phyloP scores from a whole-genome alignment of 345 rosid species.

The Mercurialis annua region DNA sequence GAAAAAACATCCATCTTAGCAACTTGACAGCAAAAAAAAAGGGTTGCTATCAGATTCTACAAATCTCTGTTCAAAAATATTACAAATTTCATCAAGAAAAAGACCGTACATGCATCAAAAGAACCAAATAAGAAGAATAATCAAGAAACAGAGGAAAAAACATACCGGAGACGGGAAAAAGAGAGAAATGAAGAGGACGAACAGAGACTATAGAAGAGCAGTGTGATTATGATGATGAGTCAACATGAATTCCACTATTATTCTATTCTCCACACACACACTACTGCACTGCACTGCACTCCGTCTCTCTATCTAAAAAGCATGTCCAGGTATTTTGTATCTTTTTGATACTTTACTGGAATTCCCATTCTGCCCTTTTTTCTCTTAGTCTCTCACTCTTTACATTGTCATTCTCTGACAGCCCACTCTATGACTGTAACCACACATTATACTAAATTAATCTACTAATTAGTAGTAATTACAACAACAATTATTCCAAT shows the following conservation, averaged over 20 bases:
- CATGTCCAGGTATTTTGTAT: slow-evolving; percentile 34
- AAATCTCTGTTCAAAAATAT: slow-evolving; percentile 5
- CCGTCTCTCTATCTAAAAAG: slow-evolving; percentile 21
- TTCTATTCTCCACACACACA: too few species aligned
- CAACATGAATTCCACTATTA: slow-evolving; percentile 44
- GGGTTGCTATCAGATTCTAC: slow-evolving; percentile 20
- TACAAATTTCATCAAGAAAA: slow-evolving; percentile 13
- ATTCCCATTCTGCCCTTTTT: slow-evolving; percentile 25
- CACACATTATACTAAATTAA: too few species aligned
- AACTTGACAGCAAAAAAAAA: slow-evolving; percentile 10
- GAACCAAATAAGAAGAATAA: background rate
- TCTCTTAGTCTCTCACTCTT: slow-evolving; percentile 2
- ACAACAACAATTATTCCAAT: too few species aligned
- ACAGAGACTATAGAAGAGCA: slow-evolving; percentile 13
- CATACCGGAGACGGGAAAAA: slow-evolving; percentile 23
- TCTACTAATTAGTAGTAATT: too few species aligned
- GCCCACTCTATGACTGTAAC: too few species aligned
- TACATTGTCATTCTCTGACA: background rate
- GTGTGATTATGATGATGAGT: slow-evolving; percentile 34
- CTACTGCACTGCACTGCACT: too few species aligned
- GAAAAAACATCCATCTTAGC: background rate
- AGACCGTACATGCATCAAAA: too few species aligned
- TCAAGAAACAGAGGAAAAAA: background rate
- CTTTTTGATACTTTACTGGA: slow-evolving; percentile 16
- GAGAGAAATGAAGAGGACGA: slow-evolving; percentile 27